These are phyloP conservation scores for Phialophora verrucosa DNA, from an alignment of 2,329 filamentous ascomycete species.

Conservation along the genomic window DNA sequence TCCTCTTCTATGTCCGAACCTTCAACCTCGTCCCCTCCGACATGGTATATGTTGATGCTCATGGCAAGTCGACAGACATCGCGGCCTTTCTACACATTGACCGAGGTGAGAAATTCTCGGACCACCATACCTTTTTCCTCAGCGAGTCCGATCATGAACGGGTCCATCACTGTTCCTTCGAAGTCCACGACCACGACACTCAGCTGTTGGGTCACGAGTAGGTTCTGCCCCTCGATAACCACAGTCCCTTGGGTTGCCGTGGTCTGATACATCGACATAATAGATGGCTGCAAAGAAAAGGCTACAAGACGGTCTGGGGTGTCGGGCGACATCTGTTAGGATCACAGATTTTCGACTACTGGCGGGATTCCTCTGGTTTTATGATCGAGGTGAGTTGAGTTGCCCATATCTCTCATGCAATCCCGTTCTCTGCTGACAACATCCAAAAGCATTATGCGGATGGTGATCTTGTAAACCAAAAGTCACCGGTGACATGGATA, in stretches of 20 bases:
- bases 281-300: slow-evolving; percentile 59
- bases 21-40: slow-evolving; percentile 57
- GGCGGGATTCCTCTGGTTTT: slow-evolving; percentile 49
- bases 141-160: slow-evolving; percentile 45
- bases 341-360: slow-evolving; percentile 73
- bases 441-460: slow-evolving; percentile 68
- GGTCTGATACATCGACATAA: too few species aligned
- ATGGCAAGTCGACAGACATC: slow-evolving; percentile 37
- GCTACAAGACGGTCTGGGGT: slow-evolving; percentile 70
- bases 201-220: slow-evolving; percentile 70
- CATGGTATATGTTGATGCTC: slow-evolving; percentile 45
- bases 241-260: too few species aligned
- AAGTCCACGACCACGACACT: slow-evolving; percentile 73
- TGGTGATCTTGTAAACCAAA: slow-evolving; percentile 57
- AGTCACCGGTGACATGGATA: slow-evolving; percentile 40
- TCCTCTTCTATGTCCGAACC: slow-evolving; percentile 52
- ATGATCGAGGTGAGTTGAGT: slow-evolving; percentile 59
- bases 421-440: too few species aligned
- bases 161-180: slow-evolving; percentile 71
- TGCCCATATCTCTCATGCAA: too few species aligned
- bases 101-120: not conserved
- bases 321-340: slow-evolving; percentile 73
- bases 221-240: not conserved
- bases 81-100: slow-evolving; percentile 36
- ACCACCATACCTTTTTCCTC: slow-evolving; percentile 46